phyloP scores from a whole-genome alignment of 176 grass and related monocot genomes.

The Ananas comosus region DNA sequence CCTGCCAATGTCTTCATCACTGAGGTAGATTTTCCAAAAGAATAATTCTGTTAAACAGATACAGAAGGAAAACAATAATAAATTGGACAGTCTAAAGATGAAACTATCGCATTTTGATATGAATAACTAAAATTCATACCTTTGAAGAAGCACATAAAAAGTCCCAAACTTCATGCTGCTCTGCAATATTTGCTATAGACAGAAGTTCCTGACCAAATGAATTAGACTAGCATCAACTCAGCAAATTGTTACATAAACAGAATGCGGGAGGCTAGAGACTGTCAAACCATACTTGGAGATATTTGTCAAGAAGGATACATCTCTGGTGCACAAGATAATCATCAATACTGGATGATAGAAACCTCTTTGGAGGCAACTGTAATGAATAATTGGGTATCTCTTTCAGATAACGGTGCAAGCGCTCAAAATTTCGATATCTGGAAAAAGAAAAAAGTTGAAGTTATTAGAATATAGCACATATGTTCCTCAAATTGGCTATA shows the following conservation, averaged over 20 bases:
- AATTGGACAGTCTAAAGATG: background rate
- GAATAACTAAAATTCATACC: slow-evolving; percentile 35
- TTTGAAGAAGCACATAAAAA: slow-evolving; percentile 84
- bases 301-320: slow-evolving; percentile 94
- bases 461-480: slow-evolving; percentile 19
- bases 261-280: slow-evolving; percentile 7
- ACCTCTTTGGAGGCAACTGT: slow-evolving; percentile 94
- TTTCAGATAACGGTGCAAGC: slow-evolving; percentile 77
- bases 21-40: slow-evolving; percentile 87
- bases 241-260: slow-evolving; percentile 14
- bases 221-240: slow-evolving; percentile 23
- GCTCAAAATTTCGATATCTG: slow-evolving; percentile 98
- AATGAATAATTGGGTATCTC: slow-evolving; percentile 98
- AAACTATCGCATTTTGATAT: slow-evolving; percentile 10
- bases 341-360: slow-evolving; percentile 93
- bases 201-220: slow-evolving; percentile 60
- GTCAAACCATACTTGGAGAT: slow-evolving; percentile 68
- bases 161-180: slow-evolving; percentile 98
- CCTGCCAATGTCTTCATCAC: slow-evolving; percentile 94
- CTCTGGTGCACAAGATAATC: slow-evolving; percentile 96
- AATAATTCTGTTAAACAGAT: slow-evolving; percentile 73
- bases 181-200: slow-evolving; percentile 86
- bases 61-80: slow-evolving; percentile 17
- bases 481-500: background rate
- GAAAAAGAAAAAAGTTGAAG: slow-evolving; percentile 19